Percentiles rank a stretch among this genome's conserved stretches.
Evolutionary conservation across 108 stramenopile genomes (phyloP).

Genomic region (Nannochloropsis granulata): DNA sequence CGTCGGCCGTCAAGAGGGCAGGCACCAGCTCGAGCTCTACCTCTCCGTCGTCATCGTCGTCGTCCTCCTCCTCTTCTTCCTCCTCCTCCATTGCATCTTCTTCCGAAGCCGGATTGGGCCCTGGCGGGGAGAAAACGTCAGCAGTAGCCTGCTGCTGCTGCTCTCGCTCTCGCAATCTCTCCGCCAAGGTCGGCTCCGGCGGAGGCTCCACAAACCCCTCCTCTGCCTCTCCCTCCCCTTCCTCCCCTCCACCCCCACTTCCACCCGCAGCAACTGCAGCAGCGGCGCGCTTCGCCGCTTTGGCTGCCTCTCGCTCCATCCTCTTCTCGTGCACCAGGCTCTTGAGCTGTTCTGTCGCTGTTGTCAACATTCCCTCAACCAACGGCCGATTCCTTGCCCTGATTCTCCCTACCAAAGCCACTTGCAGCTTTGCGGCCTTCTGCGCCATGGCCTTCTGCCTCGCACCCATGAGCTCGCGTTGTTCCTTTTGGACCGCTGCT

Average conservation of each 20-base stretch:
- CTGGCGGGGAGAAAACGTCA: background rate
- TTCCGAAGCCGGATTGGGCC: background rate
- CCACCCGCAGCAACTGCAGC: constrained; percentile 4
- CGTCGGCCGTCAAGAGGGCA: background rate
- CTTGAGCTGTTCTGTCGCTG: background rate
- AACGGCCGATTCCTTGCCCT: background rate
- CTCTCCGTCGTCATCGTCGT: constrained; percentile 6
- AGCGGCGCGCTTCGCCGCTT: background rate
- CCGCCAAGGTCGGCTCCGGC: background rate
- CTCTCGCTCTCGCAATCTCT: background rate
- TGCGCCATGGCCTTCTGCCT: background rate
- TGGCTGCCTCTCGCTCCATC: background rate
- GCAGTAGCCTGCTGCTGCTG: background rate
- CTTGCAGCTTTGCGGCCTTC: background rate
- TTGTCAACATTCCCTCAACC: background rate
- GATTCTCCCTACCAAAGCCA: background rate
- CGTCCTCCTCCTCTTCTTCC: constrained; percentile 4
- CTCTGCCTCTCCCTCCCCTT: background rate
- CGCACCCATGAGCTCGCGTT: background rate
- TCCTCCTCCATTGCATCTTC: background rate
- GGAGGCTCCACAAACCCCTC: background rate
- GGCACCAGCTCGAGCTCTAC: constrained; percentile 3
- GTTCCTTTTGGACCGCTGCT: background rate
- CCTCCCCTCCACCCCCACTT: background rate
- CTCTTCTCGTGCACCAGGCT: background rate